Evolutionary conservation across 805 yeast species (phyloP), one percentile per base, ranked within the genome.

Genomic region (Teunomyces cretensis): DNA sequence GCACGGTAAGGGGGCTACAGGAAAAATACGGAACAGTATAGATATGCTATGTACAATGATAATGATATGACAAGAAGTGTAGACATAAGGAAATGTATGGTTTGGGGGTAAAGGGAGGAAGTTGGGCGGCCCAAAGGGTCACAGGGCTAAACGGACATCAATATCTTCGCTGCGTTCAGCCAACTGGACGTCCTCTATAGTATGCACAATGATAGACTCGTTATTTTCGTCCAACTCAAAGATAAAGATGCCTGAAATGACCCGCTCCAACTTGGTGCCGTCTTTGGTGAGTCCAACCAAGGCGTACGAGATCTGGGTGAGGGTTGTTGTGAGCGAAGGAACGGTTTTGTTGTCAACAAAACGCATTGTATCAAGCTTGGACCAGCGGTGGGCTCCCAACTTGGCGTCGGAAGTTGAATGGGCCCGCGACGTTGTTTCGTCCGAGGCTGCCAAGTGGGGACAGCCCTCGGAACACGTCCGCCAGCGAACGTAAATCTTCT

Each of bases 101-200:
- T 11, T 19, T 19, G 22, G 22, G 6, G 22, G 22, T n/a, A n/a
- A n/a, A 19, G 22, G 6, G 22, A 19, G 22, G 6, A 19, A 19
- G 22, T 6, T 19, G 6, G 22, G 6, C 22, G 22, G 22, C 22
- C 22, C 22, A 3, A 19, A 3, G 22, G 22, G 22, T 19, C 22
- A 19, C 22, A 19, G 22, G 22, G 40, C 22, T 8, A 26, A 17
- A 24, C 17, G 22, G 16, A 60, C 54, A 24, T 54, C 61, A 35
- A 61, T 62, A 17, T 61, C 39, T 41, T 61, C 67, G 6, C 59
- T 50, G 35, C 54, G 72, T 53, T 83, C 86, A 17, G 79, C 62
- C 36, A 83, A 69, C 48, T 83, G 84, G 45, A 86, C 72, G 53
- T 82, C 76, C 52, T 86, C 92, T 27, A 86, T 72, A 2, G 86